Base-by-base conservation (phyloP, 345 rosid genomes). In the Physaria fendleri region DNA sequence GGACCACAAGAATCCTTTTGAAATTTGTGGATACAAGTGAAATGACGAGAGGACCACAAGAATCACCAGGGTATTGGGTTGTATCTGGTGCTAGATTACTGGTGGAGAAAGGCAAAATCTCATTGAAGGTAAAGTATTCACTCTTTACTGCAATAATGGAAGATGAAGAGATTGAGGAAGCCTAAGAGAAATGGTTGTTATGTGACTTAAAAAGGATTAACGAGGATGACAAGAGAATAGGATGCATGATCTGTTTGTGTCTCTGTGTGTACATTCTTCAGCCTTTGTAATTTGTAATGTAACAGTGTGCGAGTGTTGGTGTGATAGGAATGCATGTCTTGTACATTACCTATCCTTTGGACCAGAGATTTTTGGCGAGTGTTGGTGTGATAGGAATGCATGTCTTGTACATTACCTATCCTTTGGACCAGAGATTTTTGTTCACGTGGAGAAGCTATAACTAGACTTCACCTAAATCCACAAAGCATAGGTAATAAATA, bases 31-130 rank as follows among this genome's bases (percentile, higher is more conserved):
- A 93, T 73, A 82, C 90, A n/a, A 78, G 90, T 3, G 99, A 89
- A 79, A 83, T 93, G 89, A 59, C 82, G 0, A 78, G 99, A 63
- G 99, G 99, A 38, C 97, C 99, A 1, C 90, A 87, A 56, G 90
- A 89, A 64, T 73, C 78, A 66, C 99, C 99, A 0, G 97, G 99
- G 13, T 93, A 93, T 71, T 93, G 99, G 99, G 88, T 83, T 48
- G 92, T 89, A 10, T 87, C 99, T 0, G 99, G 99, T 47, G 99
- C 97, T 41, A 85, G 81, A 48, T 73, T 93, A 21, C 48, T 73
- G 7, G 96, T 89, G 4, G 97, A 89, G 82, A 86, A 79, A 59
- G 99, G 95, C 49, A 82, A 76, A 75, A 93, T 93, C 72, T 93
- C 94, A 44, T 76, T 89, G 34, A 91, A 83, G 60, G 99, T 87